Conservation (phyloP, 2,329 filamentous ascomycete genomes). For the Ustilaginoidea virens region DNA sequence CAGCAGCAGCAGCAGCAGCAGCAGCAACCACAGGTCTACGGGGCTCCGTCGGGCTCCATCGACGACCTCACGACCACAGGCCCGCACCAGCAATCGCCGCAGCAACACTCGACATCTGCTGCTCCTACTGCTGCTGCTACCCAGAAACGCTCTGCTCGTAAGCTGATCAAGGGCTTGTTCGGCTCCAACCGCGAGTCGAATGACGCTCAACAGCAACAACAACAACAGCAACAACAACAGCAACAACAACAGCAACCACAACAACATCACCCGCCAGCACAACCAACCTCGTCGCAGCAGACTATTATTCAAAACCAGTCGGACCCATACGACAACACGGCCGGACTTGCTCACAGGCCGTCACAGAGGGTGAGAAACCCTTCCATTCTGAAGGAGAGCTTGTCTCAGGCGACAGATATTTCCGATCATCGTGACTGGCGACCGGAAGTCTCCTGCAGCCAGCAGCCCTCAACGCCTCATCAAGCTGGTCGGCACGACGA, state of each 20-base stretch:
- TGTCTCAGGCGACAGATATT: constrained; percentile 11
- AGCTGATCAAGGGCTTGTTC: constrained; percentile 39
- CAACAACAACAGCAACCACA: no score
- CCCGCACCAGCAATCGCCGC: constrained; percentile 15
- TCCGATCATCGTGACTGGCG: constrained; percentile 9
- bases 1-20: constrained; percentile 16
- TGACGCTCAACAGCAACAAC: constrained; percentile 12
- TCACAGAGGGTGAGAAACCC: constrained; percentile 42
- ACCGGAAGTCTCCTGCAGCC: constrained; percentile 7
- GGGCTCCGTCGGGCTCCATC: constrained; percentile 12
- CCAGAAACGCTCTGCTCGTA: constrained; percentile 35
- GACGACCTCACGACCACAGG: constrained; percentile 10
- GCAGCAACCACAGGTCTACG: constrained; percentile 17
- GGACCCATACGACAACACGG: constrained; percentile 31
- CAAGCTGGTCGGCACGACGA: constrained; percentile 25
- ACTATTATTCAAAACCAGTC: constrained; percentile 9
- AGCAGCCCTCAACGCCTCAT: constrained; percentile 25
- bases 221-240: constrained; percentile 8
- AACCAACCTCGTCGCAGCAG: not conserved
- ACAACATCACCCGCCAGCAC: no score
- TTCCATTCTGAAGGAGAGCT: constrained; percentile 26
- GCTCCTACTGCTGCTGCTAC: constrained; percentile 15
- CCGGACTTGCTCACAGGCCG: constrained; percentile 33
- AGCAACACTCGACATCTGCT: constrained; percentile 17
- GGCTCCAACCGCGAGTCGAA: constrained; percentile 16